phyloP scores from a whole-genome alignment of 2,329 filamentous ascomycete species.

The Cercospora beticola region DNA sequence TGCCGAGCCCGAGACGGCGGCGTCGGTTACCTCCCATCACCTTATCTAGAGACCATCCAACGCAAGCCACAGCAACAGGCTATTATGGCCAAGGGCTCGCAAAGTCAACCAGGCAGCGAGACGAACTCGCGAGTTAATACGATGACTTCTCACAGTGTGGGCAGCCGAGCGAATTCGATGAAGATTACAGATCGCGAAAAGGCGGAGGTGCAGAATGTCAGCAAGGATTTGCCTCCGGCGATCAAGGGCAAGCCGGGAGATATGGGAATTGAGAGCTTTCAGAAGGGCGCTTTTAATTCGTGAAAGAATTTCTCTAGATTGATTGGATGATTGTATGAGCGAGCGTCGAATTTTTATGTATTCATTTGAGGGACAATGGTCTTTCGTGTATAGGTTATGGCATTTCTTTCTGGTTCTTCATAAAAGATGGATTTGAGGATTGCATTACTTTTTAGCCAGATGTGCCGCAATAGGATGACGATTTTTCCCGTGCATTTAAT shows the following conservation, averaged over 20 bases:
- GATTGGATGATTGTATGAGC: background rate
- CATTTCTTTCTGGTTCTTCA: background rate
- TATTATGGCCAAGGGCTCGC: slow-evolving; percentile 46
- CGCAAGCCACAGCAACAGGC: slow-evolving; percentile 50
- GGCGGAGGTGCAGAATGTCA: slow-evolving; percentile 31
- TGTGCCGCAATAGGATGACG: background rate
- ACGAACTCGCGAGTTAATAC: slow-evolving; percentile 54
- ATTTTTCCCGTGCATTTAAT: too few species aligned
- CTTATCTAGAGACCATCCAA: slow-evolving; percentile 79
- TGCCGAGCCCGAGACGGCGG: slow-evolving; percentile 87
- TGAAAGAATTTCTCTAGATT: slow-evolving; percentile 40
- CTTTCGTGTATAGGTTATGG: background rate
- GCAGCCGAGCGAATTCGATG: slow-evolving; percentile 47
- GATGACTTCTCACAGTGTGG: slow-evolving; percentile 50
- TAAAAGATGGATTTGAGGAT: background rate
- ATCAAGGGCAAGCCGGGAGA: slow-evolving; percentile 62
- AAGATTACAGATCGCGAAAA: slow-evolving; percentile 46
- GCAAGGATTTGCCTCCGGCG: slow-evolving; percentile 45
- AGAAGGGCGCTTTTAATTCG: slow-evolving; percentile 68
- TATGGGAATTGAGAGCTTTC: slow-evolving; percentile 67
- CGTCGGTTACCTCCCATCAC: slow-evolving; percentile 86
- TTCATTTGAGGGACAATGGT: background rate
- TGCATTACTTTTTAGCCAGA: background rate
- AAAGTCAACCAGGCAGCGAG: slow-evolving; percentile 46
- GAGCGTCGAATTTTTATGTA: background rate